Evolutionary conservation across 2,329 filamentous ascomycete species (phyloP).

Genomic region (Penicillium hesseltinei): DNA sequence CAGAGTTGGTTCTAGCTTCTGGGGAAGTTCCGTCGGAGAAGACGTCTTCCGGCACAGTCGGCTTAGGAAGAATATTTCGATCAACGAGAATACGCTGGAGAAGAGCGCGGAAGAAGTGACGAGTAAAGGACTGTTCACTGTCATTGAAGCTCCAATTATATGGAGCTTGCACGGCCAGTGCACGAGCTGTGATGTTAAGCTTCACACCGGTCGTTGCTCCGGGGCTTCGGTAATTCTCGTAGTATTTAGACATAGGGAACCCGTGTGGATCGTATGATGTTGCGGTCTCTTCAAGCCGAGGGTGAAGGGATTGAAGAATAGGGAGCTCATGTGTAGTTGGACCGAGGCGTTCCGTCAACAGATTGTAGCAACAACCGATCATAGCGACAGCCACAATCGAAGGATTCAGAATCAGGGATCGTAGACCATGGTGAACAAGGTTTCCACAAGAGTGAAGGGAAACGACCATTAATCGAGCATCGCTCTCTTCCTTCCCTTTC

Average conservation of each 20-base stretch:
- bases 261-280: constrained; percentile 78
- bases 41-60: constrained; percentile 32
- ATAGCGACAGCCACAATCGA: constrained; percentile 84
- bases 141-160: constrained; percentile 83
- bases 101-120: constrained; percentile 89
- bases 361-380: constrained; percentile 97
- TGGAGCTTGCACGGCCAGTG: constrained; percentile 97
- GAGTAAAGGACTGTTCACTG: constrained; percentile 82
- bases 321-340: constrained; percentile 86
- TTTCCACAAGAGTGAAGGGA: constrained; percentile 98
- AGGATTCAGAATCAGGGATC: constrained; percentile 79
- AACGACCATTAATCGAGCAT: constrained; percentile 70
- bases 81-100: constrained; percentile 93
- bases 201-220: constrained; percentile 62
- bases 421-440: constrained; percentile 86
- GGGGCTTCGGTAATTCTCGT: constrained; percentile 57
- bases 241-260: constrained; percentile 84
- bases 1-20: constrained; percentile 56
- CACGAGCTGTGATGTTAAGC: constrained; percentile 92
- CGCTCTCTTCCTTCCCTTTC: constrained; percentile 7
- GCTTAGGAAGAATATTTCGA: constrained; percentile 67
- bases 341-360: constrained; percentile 84
- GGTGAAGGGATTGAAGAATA: constrained; percentile 70
- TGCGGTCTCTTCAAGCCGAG: constrained; percentile 67
- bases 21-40: constrained; percentile 20